These are phyloP conservation scores for Yamadazyma sp. DNA, from an alignment of 1,139 yeast species.

Conservation along the genomic window DNA sequence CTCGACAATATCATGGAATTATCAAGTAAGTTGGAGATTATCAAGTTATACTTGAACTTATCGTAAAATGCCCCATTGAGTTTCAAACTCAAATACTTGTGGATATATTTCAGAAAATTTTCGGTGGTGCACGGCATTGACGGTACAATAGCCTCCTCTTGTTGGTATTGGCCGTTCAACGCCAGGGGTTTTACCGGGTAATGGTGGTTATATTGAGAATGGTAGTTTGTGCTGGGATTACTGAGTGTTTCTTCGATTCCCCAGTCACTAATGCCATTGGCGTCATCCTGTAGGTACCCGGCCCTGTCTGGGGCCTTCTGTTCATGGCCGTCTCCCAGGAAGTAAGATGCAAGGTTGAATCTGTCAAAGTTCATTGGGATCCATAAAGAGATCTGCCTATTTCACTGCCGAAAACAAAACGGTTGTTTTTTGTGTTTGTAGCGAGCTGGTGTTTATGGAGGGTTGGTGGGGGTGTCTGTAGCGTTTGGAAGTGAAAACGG, in stretches of 20 bases:
- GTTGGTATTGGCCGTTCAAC: neutral
- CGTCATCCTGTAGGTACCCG: neutral
- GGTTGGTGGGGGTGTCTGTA: neutral
- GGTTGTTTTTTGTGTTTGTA: neutral
- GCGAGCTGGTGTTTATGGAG: neutral
- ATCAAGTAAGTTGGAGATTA: slow-evolving; percentile 42
- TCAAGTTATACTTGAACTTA: slow-evolving; percentile 40
- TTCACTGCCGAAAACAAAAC: no score
- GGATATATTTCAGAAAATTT: slow-evolving; percentile 27
- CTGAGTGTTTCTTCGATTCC: slow-evolving; percentile 36
- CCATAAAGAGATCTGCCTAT: neutral
- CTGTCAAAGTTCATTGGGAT: slow-evolving; percentile 33
- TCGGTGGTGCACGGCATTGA: slow-evolving; percentile 18
- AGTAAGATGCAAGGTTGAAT: slow-evolving; percentile 23
- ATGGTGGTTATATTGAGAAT: neutral
- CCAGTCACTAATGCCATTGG: slow-evolving; percentile 35
- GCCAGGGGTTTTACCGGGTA: neutral
- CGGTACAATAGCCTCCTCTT: neutral
- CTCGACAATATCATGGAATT: slow-evolving; percentile 45
- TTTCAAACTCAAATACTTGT: slow-evolving; percentile 26
- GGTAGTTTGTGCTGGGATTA: slow-evolving; percentile 8
- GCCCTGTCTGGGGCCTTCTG: slow-evolving; percentile 1
- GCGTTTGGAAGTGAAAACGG: neutral
- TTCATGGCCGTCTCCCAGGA: slow-evolving; percentile 9
- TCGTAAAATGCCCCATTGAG: slow-evolving; percentile 35